These are phyloP conservation scores for Globisporangium rhizosaccharum DNA, from an alignment of 352 stramenopile species.

Conservation along the genomic window DNA sequence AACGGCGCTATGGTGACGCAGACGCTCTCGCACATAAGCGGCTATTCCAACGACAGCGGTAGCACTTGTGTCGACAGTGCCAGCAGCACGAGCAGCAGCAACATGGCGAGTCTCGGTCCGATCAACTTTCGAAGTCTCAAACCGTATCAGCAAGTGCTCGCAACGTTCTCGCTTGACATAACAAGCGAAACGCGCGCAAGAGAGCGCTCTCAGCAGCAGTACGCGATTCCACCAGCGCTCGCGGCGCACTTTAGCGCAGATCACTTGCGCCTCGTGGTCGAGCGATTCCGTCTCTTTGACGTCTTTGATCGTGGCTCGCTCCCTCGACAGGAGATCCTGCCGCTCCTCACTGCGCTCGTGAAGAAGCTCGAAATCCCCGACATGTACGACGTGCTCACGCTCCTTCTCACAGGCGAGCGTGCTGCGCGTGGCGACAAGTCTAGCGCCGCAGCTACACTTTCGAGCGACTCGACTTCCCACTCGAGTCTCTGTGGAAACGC, in stretches of 20 bases:
- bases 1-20: background rate
- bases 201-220: slow-evolving; percentile 18
- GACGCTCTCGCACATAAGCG: background rate
- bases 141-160: slow-evolving; percentile 34
- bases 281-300: slow-evolving; percentile 40
- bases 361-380: slow-evolving; percentile 33
- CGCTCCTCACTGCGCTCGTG: slow-evolving; percentile 30
- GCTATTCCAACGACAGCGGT: too few relatives aligned
- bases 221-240: slow-evolving; percentile 25
- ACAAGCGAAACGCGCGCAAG: slow-evolving; percentile 15
- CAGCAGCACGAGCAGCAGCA: too few relatives aligned
- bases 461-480: background rate
- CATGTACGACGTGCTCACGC: slow-evolving; percentile 30
- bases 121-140: slow-evolving; percentile 20
- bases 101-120: too few relatives aligned
- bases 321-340: slow-evolving; percentile 32
- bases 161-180: slow-evolving; percentile 25
- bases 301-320: slow-evolving; percentile 32
- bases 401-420: slow-evolving; percentile 13
- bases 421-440: background rate
- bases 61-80: too few relatives aligned
- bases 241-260: slow-evolving; percentile 23
- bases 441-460: background rate
- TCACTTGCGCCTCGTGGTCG: slow-evolving; percentile 22
- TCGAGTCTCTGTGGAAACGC: background rate